Percentiles rank a stretch among this genome's conserved stretches.
Evolutionary conservation across 2,329 filamentous ascomycete genomes (phyloP).

Genomic region (Metarhizium album): DNA sequence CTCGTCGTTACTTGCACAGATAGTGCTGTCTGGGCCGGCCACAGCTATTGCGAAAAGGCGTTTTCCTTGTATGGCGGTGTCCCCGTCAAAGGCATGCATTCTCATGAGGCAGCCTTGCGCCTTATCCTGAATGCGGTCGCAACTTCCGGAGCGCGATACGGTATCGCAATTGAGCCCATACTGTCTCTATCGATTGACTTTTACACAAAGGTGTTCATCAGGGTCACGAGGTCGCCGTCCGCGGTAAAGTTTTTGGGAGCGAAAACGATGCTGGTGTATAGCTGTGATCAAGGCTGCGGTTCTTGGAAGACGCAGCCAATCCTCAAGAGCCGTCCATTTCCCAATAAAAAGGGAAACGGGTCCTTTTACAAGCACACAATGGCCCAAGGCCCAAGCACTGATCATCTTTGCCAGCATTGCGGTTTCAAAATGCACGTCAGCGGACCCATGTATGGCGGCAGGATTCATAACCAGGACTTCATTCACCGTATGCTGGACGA

Average conservation of each 20-base stretch:
- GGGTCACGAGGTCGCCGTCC: conserved; percentile 65
- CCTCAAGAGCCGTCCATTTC: conserved; percentile 53
- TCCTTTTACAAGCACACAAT: conserved; percentile 71
- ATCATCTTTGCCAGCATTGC: conserved; percentile 68
- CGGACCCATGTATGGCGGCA: conserved; percentile 92
- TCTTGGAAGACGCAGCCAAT: conserved; percentile 78
- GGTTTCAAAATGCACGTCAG: conserved; percentile 76
- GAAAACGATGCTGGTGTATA: conserved; percentile 89
- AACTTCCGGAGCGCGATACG: conserved; percentile 71
- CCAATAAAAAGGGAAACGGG: conserved; percentile 59
- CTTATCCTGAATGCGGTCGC: conserved; percentile 78
- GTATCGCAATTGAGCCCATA: conserved; percentile 78
- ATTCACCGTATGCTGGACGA: conserved; percentile 67
- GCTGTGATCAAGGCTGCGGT: conserved; percentile 84
- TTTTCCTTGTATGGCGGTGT: conserved; percentile 89
- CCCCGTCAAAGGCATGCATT: conserved; percentile 73
- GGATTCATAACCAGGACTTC: conserved; percentile 75
- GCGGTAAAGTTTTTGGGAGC: conserved; percentile 84
- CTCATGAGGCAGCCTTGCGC: conserved; percentile 81
- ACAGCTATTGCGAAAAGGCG: conserved; percentile 88
- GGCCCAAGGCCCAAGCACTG: conserved; percentile 56
- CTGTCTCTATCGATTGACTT: conserved; percentile 94
- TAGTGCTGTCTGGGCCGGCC: conserved; percentile 87
- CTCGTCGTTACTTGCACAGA: conserved; percentile 96
- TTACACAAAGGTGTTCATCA: conserved; percentile 82